Percentiles rank a stretch among this genome's conserved stretches.
Evolutionary conservation across 139 green algal species (phyloP).

Genomic region (Micractinium sp.): DNA sequence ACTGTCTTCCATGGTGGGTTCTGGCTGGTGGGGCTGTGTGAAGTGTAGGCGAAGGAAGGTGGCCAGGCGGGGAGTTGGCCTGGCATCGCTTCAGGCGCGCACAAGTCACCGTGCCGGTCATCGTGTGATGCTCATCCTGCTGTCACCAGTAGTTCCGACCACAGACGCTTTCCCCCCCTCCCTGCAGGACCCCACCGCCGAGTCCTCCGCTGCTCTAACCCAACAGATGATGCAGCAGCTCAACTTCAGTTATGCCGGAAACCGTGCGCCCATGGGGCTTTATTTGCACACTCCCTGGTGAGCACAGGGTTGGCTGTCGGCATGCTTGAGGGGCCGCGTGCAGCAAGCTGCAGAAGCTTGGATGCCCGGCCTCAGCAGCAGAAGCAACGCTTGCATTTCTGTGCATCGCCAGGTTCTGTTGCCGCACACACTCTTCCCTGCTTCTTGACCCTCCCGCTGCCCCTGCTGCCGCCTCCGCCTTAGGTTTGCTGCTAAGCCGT

Average conservation of each 20-base stretch:
- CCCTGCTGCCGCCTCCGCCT: too few relatives aligned
- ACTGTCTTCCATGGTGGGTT: not conserved
- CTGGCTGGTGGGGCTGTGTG: not conserved
- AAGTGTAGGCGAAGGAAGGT: not conserved
- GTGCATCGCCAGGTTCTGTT: too few relatives aligned
- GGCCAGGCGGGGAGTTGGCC: not conserved
- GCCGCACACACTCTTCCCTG: too few relatives aligned
- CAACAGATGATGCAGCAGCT: not conserved
- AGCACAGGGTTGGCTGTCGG: too few relatives aligned
- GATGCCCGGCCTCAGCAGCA: not conserved
- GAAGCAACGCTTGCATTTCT: too few relatives aligned
- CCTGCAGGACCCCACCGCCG: constrained; percentile 1
- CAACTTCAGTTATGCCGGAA: not conserved
- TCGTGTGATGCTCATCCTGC: not conserved
- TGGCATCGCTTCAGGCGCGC: not conserved
- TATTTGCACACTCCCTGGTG: constrained; percentile 6
- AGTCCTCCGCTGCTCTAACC: not conserved
- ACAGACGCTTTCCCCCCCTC: not conserved
- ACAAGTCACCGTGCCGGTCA: not conserved
- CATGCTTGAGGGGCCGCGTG: too few relatives aligned
- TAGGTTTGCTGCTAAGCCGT: not conserved
- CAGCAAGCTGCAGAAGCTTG: not conserved
- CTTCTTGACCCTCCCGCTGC: not conserved
- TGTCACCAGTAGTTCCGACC: not conserved
- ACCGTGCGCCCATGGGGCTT: not conserved